phyloP scores from a whole-genome alignment of 441 rosid species.

The Eruca vesicaria region DNA sequence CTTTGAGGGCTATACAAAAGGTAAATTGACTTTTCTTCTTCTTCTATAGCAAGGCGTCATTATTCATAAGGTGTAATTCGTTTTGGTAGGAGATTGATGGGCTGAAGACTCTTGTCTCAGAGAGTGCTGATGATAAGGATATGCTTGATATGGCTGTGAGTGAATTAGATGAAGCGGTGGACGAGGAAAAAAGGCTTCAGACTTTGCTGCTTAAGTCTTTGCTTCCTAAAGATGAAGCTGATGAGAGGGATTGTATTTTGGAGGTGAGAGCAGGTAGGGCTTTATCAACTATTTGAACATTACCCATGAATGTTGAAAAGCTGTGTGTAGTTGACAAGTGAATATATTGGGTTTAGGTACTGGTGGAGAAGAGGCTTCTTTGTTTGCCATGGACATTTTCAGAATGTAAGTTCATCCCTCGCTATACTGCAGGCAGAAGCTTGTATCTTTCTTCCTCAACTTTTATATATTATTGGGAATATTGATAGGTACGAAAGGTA shows the following conservation, averaged over 20 bases:
- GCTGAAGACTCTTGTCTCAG: conserved; percentile 64
- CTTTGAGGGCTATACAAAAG: conserved; percentile 74
- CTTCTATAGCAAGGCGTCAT: no score
- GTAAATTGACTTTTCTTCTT: conserved; percentile 26
- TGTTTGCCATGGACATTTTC: conserved; percentile 91
- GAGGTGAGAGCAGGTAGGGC: conserved; percentile 96
- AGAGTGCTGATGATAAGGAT: conserved; percentile 65
- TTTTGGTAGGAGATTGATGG: conserved; percentile 67
- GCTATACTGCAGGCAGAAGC: background rate
- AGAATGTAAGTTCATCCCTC: conserved; percentile 62
- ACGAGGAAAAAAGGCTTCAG: conserved; percentile 75
- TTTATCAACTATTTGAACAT: background rate
- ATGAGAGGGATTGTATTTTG: conserved; percentile 89
- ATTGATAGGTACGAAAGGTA: conserved; percentile 83
- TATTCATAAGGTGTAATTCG: background rate
- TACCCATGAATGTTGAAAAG: background rate
- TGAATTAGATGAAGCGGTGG: conserved; percentile 58
- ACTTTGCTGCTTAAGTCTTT: conserved; percentile 68
- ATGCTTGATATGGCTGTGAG: conserved; percentile 77
- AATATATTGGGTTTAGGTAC: conserved; percentile 53
- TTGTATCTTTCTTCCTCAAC: background rate
- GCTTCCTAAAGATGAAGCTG: conserved; percentile 95
- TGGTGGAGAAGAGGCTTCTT: conserved; percentile 98
- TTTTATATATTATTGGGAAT: background rate
- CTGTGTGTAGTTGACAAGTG: background rate